phyloP scores from a whole-genome alignment of 148 eudicot species.

The Pharnaceum exiguum region DNA sequence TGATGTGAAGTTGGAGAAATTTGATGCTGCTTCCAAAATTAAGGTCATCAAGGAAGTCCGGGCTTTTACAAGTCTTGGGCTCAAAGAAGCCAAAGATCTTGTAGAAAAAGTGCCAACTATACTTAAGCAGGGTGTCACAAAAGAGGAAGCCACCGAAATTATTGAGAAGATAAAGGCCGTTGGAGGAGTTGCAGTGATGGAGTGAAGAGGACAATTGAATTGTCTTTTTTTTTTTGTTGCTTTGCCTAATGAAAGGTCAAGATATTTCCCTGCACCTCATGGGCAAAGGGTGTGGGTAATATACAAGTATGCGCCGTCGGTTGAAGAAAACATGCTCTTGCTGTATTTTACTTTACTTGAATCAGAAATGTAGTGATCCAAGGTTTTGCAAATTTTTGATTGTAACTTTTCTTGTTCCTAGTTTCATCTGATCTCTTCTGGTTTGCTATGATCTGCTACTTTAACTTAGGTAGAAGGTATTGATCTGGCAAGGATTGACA shows the following conservation, averaged over 20 bases:
- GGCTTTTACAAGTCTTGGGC: conserved; percentile 64
- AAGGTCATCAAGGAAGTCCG: conserved; percentile 94
- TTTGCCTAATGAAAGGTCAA: not conserved
- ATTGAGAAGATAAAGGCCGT: conserved; percentile 75
- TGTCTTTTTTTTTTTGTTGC: not conserved
- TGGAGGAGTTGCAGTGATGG: conserved; percentile 82
- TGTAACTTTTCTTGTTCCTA: no score
- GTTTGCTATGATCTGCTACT: no score
- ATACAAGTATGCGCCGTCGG: no score
- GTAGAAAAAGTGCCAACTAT: conserved; percentile 72
- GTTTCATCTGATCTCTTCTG: no score
- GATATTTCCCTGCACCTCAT: no score
- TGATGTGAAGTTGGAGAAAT: conserved; percentile 82
- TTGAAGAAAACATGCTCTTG: no score
- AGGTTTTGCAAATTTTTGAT: not conserved
- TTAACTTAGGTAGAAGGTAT: no score
- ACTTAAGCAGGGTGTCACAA: conserved; percentile 78
- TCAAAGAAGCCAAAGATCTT: conserved; percentile 86
- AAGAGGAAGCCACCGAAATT: conserved; percentile 76
- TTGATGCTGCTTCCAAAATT: conserved; percentile 70
- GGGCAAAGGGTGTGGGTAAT: not conserved
- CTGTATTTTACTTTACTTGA: no score
- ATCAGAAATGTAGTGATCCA: conserved; percentile 6
- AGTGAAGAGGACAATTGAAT: conserved; percentile 23
- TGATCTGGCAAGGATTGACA: no score